Evolutionary conservation across 2,329 filamentous ascomycete genomes (phyloP), one percentile per base, ranked within the genome.

Genomic region (Endothia cerciana): DNA sequence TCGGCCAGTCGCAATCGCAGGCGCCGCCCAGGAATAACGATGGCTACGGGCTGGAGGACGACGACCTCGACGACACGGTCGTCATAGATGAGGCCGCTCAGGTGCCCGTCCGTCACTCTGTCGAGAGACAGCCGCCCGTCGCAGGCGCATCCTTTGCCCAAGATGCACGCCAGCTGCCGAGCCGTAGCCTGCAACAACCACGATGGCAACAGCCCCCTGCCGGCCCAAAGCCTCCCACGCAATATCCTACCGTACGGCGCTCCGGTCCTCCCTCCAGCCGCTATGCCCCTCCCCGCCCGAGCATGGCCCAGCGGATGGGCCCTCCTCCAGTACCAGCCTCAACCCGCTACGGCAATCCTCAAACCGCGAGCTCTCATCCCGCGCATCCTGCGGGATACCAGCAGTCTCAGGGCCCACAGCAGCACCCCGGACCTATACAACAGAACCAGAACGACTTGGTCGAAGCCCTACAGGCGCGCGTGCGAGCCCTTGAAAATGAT

Each of bases 41-140:
- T 22, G 76, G 80, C 28, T 78, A 79, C 55, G 77, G 79, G n/a
- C 79, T 83, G 63, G 83, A 86, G 47, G 84, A 86, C 51, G 85
- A 87, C 64, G 84, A 86, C 61, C 77, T 89, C 56, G 86, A 88
- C 71, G 84, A 87, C 69, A 81, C 84, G 8, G 81, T 87, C 51
- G 83, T 89, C 45, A 81, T 81, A 19, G 82, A 86, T 69, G 79
- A 82, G 33, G 68, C 72, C 41, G 78, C 75, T n/a, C 77, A 80
- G 2, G 75, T 78, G 22, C 77, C 80, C 19, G 75, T 78, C 36
- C 72, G 75, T 28, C 77, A 75, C 3, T 70, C 76, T 43, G 69
- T 76, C 62, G 78, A 80, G 65, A 76, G 76, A 33, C 73, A 77
- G 2, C 69, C 77, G n/a, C 74, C 75, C 51, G 73, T 76, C 19